Base-by-base conservation (phyloP, 345 rosid species). In the Punica granatum region DNA sequence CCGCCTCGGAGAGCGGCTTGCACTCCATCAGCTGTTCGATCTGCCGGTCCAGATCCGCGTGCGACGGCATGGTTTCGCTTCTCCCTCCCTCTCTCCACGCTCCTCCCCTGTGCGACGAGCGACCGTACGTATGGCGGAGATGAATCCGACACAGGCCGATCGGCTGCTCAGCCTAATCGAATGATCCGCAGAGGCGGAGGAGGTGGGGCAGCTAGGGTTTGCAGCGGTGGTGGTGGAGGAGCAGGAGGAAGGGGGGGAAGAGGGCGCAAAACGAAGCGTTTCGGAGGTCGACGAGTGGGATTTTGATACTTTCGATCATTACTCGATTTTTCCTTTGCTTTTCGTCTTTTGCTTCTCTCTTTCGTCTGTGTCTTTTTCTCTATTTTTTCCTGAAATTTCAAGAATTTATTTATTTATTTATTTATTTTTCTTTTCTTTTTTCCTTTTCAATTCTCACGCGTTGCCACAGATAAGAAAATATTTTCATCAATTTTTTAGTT, bases 1-100 rank as follows among this genome's bases (percentile, higher is more conserved):
- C 99, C 66, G 83, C 87, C 76, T 94, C 99, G 23, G 95, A 72
- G 26, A 94, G 70, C 48, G 98, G 81, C 81, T 94, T 94, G 82
- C 99, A 94, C 79, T 91, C 96, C 98, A 91, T 91, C 79, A 94
- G 80, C 77, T 85, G 99, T 75, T 83, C 92, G 90, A 94, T 94
- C 89, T 94, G 96, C 78, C 88, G 92, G 79, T 91, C 97, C 73
- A 94, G 89, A 88, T 89, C 98, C 83, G 92, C 96, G 70, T 89
- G 88, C 72, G 91, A 76, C 83, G 90, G 92, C 97, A 89, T 87
- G 88, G 65, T 73, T 51, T 58, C 70, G 70, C 43, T 26, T 39
- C 72, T 49, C 62, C 43, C 63, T 42, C 73, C 64, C 34, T 49
- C 60, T 56, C 43, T 18, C 36, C 31, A 9, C 7, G 4, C 69